Percentiles rank a stretch among this genome's conserved stretches.
These are phyloP conservation scores for Diatrype stigma DNA, from an alignment of 2,329 filamentous ascomycete species.

Conservation along the genomic window DNA sequence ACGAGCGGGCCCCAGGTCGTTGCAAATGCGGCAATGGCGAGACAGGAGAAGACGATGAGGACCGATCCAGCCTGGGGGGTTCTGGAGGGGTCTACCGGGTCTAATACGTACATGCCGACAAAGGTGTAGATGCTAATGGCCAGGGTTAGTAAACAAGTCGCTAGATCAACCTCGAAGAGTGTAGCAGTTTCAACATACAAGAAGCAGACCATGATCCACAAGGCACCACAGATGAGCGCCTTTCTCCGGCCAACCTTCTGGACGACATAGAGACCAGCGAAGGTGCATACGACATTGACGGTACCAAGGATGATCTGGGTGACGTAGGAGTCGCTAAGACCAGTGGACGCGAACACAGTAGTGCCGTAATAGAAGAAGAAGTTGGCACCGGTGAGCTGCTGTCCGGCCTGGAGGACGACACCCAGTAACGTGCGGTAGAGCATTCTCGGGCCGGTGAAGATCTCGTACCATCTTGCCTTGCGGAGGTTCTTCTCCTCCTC, in stretches of 20 bases:
- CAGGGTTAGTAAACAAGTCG: not conserved
- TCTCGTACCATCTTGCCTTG: slow-evolving; percentile 50
- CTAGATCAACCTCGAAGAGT: not conserved
- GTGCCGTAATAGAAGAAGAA: slow-evolving; percentile 66
- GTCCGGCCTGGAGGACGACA: slow-evolving; percentile 58
- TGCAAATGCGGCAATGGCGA: slow-evolving; percentile 65
- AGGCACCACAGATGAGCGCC: slow-evolving; percentile 58
- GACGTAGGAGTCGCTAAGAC: slow-evolving; percentile 60
- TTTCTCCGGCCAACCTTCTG: slow-evolving; percentile 61
- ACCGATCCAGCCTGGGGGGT: slow-evolving; percentile 49
- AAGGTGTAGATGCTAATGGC: slow-evolving; percentile 40
- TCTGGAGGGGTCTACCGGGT: slow-evolving; percentile 36
- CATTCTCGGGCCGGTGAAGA: slow-evolving; percentile 66
- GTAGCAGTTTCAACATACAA: slow-evolving; percentile 27
- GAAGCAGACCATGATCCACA: slow-evolving; percentile 56
- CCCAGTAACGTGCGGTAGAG: slow-evolving; percentile 60
- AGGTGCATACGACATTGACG: slow-evolving; percentile 65
- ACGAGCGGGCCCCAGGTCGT: slow-evolving; percentile 67
- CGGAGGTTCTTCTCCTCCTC: slow-evolving; percentile 41
- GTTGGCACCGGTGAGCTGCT: slow-evolving; percentile 66
- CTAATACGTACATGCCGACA: slow-evolving; percentile 42
- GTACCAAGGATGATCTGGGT: slow-evolving; percentile 65
- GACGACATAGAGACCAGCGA: slow-evolving; percentile 61
- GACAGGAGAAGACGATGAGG: slow-evolving; percentile 65
- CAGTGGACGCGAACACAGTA: slow-evolving; percentile 62